phyloP scores from a whole-genome alignment of 164 flowering plant species.

The Kingdonia uniflora region DNA sequence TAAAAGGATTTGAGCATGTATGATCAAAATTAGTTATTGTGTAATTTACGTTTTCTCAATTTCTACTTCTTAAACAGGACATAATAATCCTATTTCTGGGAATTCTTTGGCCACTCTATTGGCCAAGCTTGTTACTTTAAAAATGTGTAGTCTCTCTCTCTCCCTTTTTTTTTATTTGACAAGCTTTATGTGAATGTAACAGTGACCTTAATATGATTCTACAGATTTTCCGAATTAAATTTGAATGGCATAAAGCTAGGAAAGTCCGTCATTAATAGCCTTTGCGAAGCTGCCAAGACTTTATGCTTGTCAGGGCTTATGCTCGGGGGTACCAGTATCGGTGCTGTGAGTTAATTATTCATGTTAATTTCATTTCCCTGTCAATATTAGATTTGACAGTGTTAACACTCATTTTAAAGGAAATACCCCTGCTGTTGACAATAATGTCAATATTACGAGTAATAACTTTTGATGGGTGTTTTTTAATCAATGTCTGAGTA shows the following conservation, averaged over 20 bases:
- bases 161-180: background rate
- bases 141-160: constrained; percentile 32
- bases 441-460: too few species aligned
- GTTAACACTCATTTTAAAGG: too few species aligned
- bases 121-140: constrained; percentile 51
- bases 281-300: constrained; percentile 52
- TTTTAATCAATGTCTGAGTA: too few species aligned
- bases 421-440: too few species aligned
- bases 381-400: too few species aligned
- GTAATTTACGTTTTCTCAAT: constrained; percentile 2
- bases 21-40: constrained; percentile 1
- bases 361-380: constrained; percentile 3
- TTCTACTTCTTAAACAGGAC: constrained; percentile 31
- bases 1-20: background rate
- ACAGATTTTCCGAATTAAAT: constrained; percentile 70
- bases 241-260: constrained; percentile 64
- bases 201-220: background rate
- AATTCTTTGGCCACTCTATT: constrained; percentile 44
- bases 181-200: background rate
- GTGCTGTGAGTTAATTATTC: constrained; percentile 81
- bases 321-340: constrained; percentile 61
- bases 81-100: constrained; percentile 65
- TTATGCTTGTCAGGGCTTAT: constrained; percentile 58
- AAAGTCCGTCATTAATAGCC: constrained; percentile 53
- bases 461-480: too few species aligned